These are phyloP conservation scores for Poteriospumella lacustris DNA, from an alignment of 108 stramenopile genomes.

Conservation along the genomic window DNA sequence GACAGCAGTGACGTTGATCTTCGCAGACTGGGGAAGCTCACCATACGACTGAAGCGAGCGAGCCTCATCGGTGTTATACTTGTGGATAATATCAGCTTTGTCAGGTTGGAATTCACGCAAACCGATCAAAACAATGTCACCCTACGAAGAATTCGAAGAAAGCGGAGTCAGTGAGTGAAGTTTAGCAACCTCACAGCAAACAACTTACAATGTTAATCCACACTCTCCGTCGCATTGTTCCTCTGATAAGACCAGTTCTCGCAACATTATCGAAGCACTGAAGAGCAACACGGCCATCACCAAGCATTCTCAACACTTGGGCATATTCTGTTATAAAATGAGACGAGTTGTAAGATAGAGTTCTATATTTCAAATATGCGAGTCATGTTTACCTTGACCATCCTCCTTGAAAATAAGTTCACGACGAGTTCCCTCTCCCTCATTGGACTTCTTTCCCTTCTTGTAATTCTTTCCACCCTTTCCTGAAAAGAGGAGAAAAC, in stretches of 20 bases:
- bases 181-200: not conserved
- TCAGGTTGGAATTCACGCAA: constrained; percentile 98
- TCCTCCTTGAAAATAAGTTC: constrained; percentile 99
- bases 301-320: constrained; percentile 94
- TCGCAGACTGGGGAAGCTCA: constrained; percentile 93
- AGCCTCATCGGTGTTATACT: constrained; percentile 99
- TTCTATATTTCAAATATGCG: not conserved
- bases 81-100: constrained; percentile 97
- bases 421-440: constrained; percentile 95
- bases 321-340: constrained; percentile 35
- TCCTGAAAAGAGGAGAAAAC: constrained; percentile 54
- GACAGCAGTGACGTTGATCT: constrained; percentile 98
- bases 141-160: constrained; percentile 2
- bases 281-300: constrained; percentile 94
- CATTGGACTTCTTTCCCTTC: constrained; percentile 83
- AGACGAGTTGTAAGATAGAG: not conserved
- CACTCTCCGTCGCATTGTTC: constrained; percentile 98
- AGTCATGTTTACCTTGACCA: constrained; percentile 46
- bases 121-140: constrained; percentile 94
- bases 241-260: constrained; percentile 94
- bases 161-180: not conserved
- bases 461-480: constrained; percentile 98
- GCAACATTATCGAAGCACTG: constrained; percentile 98
- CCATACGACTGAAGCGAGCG: constrained; percentile 96
- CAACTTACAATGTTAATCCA: constrained; percentile 42